phyloP scores from a whole-genome alignment of 2,329 filamentous ascomycete genomes.

The Cercospora zeina region DNA sequence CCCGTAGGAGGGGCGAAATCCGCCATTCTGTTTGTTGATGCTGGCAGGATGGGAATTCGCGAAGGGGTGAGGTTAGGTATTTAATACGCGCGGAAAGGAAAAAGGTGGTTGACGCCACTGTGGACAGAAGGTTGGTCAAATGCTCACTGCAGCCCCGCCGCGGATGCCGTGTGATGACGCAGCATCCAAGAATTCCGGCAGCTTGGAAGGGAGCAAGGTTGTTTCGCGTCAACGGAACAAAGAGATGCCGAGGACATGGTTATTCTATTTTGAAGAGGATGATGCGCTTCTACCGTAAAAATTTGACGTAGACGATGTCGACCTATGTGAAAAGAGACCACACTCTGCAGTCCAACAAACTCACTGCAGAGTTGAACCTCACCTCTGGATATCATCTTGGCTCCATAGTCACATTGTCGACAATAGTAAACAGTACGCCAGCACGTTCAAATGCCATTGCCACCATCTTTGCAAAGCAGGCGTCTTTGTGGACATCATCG shows the following conservation, averaged over 20 bases:
- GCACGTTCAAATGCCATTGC: background rate
- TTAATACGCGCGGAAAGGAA: background rate
- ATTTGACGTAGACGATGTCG: too few relatives aligned
- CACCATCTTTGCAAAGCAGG: background rate
- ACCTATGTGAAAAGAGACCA: too few relatives aligned
- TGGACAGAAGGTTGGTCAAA: background rate
- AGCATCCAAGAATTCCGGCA: background rate
- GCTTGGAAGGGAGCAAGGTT: background rate
- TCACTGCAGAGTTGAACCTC: too few relatives aligned
- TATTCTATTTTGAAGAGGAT: too few relatives aligned
- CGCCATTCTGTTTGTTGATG: slow-evolving; percentile 30
- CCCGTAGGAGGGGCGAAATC: slow-evolving; percentile 40
- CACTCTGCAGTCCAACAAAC: too few relatives aligned
- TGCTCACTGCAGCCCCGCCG: background rate
- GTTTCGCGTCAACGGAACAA: slow-evolving; percentile 1
- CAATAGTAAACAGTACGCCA: background rate
- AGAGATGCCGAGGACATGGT: background rate
- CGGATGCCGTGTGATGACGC: background rate
- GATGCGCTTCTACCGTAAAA: too few relatives aligned
- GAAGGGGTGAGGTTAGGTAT: background rate
- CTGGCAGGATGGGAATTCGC: background rate
- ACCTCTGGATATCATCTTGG: background rate
- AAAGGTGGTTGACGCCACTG: background rate
- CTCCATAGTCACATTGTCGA: background rate
- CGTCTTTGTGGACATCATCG: background rate